Evolutionary conservation across 2,329 filamentous ascomycete species (phyloP), one percentile per base, ranked within the genome.

Genomic region (Fusarium solani-melongenae): DNA sequence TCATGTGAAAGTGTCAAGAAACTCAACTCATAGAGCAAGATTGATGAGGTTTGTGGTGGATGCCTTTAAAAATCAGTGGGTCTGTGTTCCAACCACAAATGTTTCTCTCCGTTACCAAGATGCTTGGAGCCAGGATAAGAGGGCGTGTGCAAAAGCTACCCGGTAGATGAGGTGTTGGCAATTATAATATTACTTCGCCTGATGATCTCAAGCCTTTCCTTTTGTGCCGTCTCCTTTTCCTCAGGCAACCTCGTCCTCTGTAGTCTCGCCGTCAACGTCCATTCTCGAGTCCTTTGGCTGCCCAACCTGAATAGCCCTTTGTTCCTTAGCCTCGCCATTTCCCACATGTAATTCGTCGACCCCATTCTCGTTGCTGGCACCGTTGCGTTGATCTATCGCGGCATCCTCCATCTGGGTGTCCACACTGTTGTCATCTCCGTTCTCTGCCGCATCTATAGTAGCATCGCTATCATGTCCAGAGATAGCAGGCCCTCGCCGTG

Each of bases 11-110:
- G 33, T 56, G 22, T 60, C 57, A 55, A 63, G 70, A 51, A 64
- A 44, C 66, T 64, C 38, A 41, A 39, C 38, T 29, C 34, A 27
- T 41, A n/a, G 55, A 38, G 17, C 34, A 57, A 58, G 55, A 10
- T 22, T 39, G 59, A 61, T 39, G 59, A 61, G 27, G 63, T 58
- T 69, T 67, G 62, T 62, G 46, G 71, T 66, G 72, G 71, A 55
- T 61, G 67, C 41, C 61, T 64, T 57, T 64, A 72, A 71, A 73
- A 63, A 64, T 74, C 71, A 66, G 71, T 74, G 71, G 71, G 71
- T 74, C 71, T 27, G 17, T 29, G 49, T 53, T 53, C 49, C 27
- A 33, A 53, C 27, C 49, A 53, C 49, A 53, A 53, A 31, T 11
- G 11, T 33, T 53, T 20, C 49, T 53, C 49, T 33, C 49, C 49